A percentile compares a stretch with the other conserved stretches of the same genome.
Conservation (phyloP, 352 stramenopile species). For the Phytophthora sp. region DNA sequence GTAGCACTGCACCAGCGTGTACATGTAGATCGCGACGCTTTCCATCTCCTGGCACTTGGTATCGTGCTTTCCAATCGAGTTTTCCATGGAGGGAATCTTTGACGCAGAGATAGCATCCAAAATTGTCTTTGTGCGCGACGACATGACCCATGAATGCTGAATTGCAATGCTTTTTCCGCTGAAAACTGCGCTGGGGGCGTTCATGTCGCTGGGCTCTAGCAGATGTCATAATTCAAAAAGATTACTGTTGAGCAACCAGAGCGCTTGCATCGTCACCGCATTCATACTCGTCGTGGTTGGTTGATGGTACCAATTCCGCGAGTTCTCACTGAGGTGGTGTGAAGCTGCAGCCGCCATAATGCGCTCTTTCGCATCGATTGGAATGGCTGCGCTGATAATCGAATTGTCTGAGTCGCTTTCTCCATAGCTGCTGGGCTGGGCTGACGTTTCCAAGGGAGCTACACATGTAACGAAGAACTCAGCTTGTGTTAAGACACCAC, state of each 20-base stretch:
- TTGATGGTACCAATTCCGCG: slow-evolving; percentile 8
- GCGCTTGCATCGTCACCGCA: background rate
- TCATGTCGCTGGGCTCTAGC: slow-evolving; percentile 9
- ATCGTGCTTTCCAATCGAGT: slow-evolving; percentile 5
- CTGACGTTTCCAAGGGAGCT: background rate
- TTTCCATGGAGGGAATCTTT: slow-evolving; percentile 16
- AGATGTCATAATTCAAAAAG: slow-evolving; percentile 1
- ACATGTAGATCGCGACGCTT: slow-evolving; percentile 54
- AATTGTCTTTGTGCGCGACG: slow-evolving; percentile 43
- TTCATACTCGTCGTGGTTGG: slow-evolving; percentile 13
- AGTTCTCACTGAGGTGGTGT: slow-evolving; percentile 15
- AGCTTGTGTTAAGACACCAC: background rate
- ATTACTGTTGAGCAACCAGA: background rate
- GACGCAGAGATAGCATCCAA: slow-evolving; percentile 25
- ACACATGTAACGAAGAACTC: background rate
- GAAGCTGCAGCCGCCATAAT: slow-evolving; percentile 33
- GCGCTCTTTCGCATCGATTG: slow-evolving; percentile 39
- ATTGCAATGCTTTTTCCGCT: slow-evolving; percentile 16
- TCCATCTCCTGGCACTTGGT: slow-evolving; percentile 40
- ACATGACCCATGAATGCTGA: slow-evolving; percentile 47
- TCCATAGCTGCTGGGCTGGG: slow-evolving; percentile 20
- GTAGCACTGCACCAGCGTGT: slow-evolving; percentile 55
- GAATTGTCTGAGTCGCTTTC: slow-evolving; percentile 22
- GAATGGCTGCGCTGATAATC: slow-evolving; percentile 19
- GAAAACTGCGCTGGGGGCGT: background rate